A percentile compares a stretch with the other conserved stretches of the same genome.
phyloP scores from a whole-genome alignment of 148 eudicot genomes.

The Rhododendron mucronatum region DNA sequence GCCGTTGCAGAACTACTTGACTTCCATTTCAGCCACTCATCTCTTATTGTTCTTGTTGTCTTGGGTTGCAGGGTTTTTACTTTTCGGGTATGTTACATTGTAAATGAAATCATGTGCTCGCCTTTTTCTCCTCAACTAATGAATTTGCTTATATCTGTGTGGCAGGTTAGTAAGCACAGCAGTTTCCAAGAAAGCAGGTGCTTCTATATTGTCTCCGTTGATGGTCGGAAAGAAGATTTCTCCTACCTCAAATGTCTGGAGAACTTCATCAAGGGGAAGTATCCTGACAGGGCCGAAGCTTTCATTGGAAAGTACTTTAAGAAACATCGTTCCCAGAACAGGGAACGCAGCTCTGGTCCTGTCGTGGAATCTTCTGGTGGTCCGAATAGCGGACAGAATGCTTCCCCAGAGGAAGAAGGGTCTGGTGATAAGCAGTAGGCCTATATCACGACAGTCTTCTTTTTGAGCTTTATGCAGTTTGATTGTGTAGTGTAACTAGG shows the following conservation, averaged over 20 bases:
- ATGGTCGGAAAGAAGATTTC: constrained; percentile 70
- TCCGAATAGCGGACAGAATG: background rate
- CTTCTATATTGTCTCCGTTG: constrained; percentile 62
- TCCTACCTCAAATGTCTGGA: constrained; percentile 80
- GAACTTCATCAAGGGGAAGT: constrained; percentile 50
- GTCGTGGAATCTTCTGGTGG: constrained; percentile 2
- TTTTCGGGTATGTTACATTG: background rate
- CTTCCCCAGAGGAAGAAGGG: constrained; percentile 7
- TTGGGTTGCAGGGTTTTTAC: background rate
- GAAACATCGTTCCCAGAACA: constrained; percentile 29
- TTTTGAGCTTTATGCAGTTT: background rate
- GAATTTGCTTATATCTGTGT: background rate
- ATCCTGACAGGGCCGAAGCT: constrained; percentile 59
- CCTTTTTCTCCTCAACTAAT: background rate
- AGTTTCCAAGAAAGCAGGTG: constrained; percentile 76
- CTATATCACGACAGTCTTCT: background rate
- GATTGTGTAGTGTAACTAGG: background rate
- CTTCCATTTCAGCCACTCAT: background rate
- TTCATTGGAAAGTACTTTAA: constrained; percentile 59
- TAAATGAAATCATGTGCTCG: background rate
- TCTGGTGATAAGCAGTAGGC: constrained; percentile 5
- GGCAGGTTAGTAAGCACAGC: constrained; percentile 66
- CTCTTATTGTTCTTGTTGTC: background rate
- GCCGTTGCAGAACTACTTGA: background rate
- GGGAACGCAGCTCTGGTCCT: constrained; percentile 9